phyloP scores from a whole-genome alignment of 2,329 filamentous ascomycete genomes.

The Coniochaeta sp. region DNA sequence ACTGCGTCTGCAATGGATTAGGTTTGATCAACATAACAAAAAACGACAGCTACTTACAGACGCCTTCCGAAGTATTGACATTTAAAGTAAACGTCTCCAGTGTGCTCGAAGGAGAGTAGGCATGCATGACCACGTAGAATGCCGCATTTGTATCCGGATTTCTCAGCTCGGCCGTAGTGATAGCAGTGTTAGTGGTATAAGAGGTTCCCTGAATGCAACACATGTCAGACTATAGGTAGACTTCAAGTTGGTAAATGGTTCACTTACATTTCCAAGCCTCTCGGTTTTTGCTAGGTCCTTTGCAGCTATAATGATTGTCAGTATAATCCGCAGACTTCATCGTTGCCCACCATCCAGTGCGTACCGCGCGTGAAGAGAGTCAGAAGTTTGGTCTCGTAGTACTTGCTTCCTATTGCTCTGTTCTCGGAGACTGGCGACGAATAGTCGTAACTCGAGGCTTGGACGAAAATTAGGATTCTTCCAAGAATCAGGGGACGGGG shows the following conservation, averaged over 20 bases:
- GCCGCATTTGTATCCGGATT: slow-evolving; percentile 49
- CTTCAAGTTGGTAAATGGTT: no score
- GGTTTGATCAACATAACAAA: neutral
- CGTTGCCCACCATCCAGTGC: neutral
- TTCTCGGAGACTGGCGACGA: slow-evolving; percentile 54
- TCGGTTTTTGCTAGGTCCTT: slow-evolving; percentile 49
- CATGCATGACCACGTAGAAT: slow-evolving; percentile 54
- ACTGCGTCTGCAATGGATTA: slow-evolving; percentile 31
- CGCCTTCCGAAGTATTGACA: slow-evolving; percentile 48
- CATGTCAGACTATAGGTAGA: no score
- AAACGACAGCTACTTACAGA: slow-evolving; percentile 13
- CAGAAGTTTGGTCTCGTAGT: slow-evolving; percentile 55
- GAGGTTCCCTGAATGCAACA: slow-evolving; percentile 21
- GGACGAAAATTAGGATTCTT: neutral
- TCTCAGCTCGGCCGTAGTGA: slow-evolving; percentile 47
- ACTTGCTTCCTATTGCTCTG: slow-evolving; percentile 50
- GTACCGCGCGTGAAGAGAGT: slow-evolving; percentile 45
- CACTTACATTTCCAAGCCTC: slow-evolving; percentile 24
- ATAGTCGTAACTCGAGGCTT: slow-evolving; percentile 55
- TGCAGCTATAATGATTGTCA: slow-evolving; percentile 26
- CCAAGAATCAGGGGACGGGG: neutral
- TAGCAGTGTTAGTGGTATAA: slow-evolving; percentile 42
- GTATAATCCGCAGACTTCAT: neutral
- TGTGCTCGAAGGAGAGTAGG: slow-evolving; percentile 41
- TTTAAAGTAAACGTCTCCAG: slow-evolving; percentile 45